Base-by-base conservation (phyloP, 495 filamentous ascomycete genomes). In the Pyrenopolyporus hunteri region DNA sequence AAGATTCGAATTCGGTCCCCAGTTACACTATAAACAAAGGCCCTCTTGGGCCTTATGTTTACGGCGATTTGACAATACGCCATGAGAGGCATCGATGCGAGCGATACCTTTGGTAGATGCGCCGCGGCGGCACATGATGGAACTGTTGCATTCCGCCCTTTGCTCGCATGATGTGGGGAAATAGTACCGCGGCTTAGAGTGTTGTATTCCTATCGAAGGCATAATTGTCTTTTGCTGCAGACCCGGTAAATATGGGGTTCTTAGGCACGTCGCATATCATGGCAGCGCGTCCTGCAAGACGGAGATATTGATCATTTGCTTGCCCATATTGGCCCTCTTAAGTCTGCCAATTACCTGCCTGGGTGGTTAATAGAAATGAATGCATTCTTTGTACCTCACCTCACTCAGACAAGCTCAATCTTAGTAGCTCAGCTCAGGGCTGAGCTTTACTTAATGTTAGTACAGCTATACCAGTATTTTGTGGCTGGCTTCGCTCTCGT, bases 71-170 rank as follows among this genome's bases (percentile, higher is more conserved):
- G 7, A 43, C 39, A 52, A 46, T 35, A 64, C 22, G 25, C 53
- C 40, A 42, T 29, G 39, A 39, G 20, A 22, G 49, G 23, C 61
- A 52, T 54, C 61, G 48, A 52, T 23, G 59, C 33, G 48, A 54
- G 8, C 6, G 25, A 11, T 43, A 32, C 14, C 20, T 13, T 48
- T 17, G 20, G 23, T 42, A 53, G 25, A 16, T 13, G 14, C 36
- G 49, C 40, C 23, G 42, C 39, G 33, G 43, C 44, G 36, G 14
- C 7, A 54, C 16, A 19, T 53, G 26, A 60, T 57, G 51, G 49
- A 48, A 60, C 51, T 43, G 51, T 66, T 57, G 45, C 56, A 66
- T 65, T 65, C 56, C 31, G 44, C 29, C 20, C 49, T 59, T 37
- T 50, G 19, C 31, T 56, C 48, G 28, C 29, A 54, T 64, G 49